Base-by-base conservation (phyloP, 805 yeast species). In the Yamadazyma nakazawae region DNA sequence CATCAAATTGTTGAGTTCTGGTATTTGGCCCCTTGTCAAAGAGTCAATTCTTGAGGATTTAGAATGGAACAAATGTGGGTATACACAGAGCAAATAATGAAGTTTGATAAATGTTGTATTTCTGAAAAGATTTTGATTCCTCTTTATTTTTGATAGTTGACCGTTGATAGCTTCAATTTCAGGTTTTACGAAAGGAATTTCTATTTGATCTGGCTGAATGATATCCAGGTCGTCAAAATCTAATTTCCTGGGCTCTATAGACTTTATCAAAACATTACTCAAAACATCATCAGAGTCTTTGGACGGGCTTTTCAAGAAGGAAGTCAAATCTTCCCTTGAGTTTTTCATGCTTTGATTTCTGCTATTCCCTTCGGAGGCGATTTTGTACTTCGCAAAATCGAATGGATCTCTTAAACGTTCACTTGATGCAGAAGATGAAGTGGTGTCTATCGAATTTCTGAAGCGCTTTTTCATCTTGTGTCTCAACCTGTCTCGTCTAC, bases 401-500 rank as follows among this genome's bases (percentile, higher is more conserved):
- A 38, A 38, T 9, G 34, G 34, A n/a, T 38, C 41, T 38, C 25
- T 38, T n/a, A 40, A 44, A 7, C 45, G 37, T 21, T 42, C 37
- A 12, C 44, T 34, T 12, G 48, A 47, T 1, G 46, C 40, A n/a
- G 43, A 44, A 21, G 49, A 34, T 4, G 37, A 34, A 8, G 37
- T 17, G 2, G 46, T 21, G 16, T 43, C 47, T 7, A 16, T n/a
- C 5, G 49, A 36, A 28, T 45, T 26, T 21, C 30, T 40, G 16
- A 47, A 41, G 2, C 34, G 34, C 14, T 36, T 49, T 16, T 39
- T 42, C 14, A 52, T 45, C 21, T 38, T 38, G 13, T 36, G 37
- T 31, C 45, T 52, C 8, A 52, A 13, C 28, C 46, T 45, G 17
- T 47, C 49, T 31, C 55, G 35, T 42, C 40, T 39, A 1, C 53